phyloP scores from a whole-genome alignment of 192 early-diverging fungal species.

The Backusella parvicylindrica region DNA sequence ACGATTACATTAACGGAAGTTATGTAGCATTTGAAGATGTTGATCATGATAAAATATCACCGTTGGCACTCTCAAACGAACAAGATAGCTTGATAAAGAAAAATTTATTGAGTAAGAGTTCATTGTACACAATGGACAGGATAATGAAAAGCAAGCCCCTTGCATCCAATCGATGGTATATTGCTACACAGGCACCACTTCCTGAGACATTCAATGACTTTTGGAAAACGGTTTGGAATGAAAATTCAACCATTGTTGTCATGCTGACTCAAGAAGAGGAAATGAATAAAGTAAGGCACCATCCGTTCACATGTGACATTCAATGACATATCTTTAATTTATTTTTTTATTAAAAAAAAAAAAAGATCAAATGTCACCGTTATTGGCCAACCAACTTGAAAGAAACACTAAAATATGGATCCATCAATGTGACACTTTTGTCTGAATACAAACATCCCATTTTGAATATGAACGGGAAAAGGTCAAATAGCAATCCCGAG shows the following conservation, averaged over 20 bases:
- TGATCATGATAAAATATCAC: neutral
- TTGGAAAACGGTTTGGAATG: slow-evolving; percentile 91
- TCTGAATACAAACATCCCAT: slow-evolving; percentile 26
- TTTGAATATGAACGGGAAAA: neutral
- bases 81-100: neutral
- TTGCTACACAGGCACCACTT: slow-evolving; percentile 88
- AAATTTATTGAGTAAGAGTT: slow-evolving; percentile 8
- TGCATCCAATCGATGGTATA: slow-evolving; percentile 46
- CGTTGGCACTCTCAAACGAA: slow-evolving; percentile 26
- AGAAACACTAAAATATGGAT: slow-evolving; percentile 35
- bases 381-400: slow-evolving; percentile 66
- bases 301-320: neutral
- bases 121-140: neutral
- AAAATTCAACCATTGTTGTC: slow-evolving; percentile 69
- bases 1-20: slow-evolving; percentile 34
- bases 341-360: neutral
- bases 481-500: neutral
- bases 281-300: neutral
- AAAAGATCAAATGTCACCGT: slow-evolving; percentile 61
- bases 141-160: neutral
- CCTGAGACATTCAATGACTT: slow-evolving; percentile 73
- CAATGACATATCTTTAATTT: neutral
- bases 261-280: slow-evolving; percentile 72
- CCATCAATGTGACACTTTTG: slow-evolving; percentile 39
- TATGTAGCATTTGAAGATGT: slow-evolving; percentile 57